Percentiles rank a stretch among this genome's conserved stretches.
Evolutionary conservation across 2,329 filamentous ascomycete genomes (phyloP).

Genomic region (Grosmannia huntii): DNA sequence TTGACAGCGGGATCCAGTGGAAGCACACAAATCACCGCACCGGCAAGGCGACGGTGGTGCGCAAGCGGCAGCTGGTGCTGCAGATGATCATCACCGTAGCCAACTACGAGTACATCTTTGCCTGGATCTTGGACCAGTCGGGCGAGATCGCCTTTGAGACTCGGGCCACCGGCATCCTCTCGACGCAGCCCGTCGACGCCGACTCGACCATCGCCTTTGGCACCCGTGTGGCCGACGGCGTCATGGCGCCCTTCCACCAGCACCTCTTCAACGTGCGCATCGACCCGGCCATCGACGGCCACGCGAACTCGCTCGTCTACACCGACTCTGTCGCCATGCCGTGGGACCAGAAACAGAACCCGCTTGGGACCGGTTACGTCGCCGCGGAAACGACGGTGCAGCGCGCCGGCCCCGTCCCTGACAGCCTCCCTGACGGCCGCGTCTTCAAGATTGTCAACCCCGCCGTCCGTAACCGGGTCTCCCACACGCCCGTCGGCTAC

Average conservation of each 20-base stretch:
- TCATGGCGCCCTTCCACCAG: conserved; percentile 56
- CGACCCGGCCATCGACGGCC: conserved; percentile 49
- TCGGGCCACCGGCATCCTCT: conserved; percentile 53
- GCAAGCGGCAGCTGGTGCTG: conserved; percentile 48
- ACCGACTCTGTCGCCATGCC: conserved; percentile 29
- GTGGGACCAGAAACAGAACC: conserved; percentile 26
- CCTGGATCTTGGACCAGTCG: conserved; percentile 44
- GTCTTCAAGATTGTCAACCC: conserved; percentile 36
- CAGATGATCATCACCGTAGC: conserved; percentile 57
- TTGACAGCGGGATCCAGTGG: conserved; percentile 57
- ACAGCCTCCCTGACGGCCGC: conserved; percentile 36
- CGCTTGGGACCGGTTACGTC: conserved; percentile 32
- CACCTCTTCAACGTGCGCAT: conserved; percentile 54
- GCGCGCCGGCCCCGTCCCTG: conserved; percentile 28
- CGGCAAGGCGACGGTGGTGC: conserved; percentile 42
- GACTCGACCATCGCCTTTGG: conserved; percentile 40
- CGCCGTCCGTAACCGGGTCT: conserved; percentile 25
- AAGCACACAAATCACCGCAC: conserved; percentile 58
- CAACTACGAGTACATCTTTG: conserved; percentile 54
- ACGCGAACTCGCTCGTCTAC: conserved; percentile 35
- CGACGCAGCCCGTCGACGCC: conserved; percentile 43
- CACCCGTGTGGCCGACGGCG: conserved; percentile 48
- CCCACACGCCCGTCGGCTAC: conserved; percentile 30
- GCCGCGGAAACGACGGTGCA: conserved; percentile 24
- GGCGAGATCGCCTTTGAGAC: conserved; percentile 48